phyloP scores from a whole-genome alignment of 2,329 filamentous ascomycete genomes.

The Escovopsis sp. region DNA sequence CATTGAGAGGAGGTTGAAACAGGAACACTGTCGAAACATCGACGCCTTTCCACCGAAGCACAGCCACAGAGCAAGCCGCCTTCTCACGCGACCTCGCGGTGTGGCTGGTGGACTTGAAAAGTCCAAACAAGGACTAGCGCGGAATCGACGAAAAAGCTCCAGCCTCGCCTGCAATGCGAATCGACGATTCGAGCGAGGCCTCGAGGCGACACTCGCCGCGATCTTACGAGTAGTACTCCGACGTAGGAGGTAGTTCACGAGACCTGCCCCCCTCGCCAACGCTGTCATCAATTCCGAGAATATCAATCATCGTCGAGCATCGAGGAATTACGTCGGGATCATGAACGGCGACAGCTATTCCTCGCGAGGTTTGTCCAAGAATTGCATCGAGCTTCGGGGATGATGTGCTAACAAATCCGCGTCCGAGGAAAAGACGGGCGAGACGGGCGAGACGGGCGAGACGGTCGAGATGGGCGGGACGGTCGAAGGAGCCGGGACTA shows the following conservation, averaged over 20 bases:
- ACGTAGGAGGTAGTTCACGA: no score
- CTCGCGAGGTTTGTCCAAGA: conserved; percentile 50
- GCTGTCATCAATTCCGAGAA: conserved; percentile 9
- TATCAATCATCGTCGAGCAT: conserved; percentile 5
- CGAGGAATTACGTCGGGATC: conserved; percentile 14
- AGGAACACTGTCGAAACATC: no score
- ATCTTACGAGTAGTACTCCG: no score
- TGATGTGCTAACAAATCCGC: conserved; percentile 11
- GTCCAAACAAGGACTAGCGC: conserved; percentile 12
- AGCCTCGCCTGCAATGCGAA: conserved; percentile 21
- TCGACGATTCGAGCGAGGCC: no score
- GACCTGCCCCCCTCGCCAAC: conserved; percentile 6
- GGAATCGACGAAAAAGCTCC: conserved; percentile 27
- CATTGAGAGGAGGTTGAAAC: no score
- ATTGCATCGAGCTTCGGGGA: conserved; percentile 1
- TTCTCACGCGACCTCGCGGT: not conserved
- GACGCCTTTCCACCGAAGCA: no score
- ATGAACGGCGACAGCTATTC: conserved; percentile 84
- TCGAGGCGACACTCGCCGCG: not conserved
- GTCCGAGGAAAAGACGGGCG: conserved; percentile 6
- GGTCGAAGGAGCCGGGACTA: conserved; percentile 43
- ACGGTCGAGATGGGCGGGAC: conserved; percentile 14
- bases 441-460: no score
- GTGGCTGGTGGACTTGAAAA: not conserved
- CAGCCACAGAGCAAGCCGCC: conserved; percentile 6